Base-by-base conservation (phyloP, 192 early-diverging fungal species). In the Backusella westeae region DNA sequence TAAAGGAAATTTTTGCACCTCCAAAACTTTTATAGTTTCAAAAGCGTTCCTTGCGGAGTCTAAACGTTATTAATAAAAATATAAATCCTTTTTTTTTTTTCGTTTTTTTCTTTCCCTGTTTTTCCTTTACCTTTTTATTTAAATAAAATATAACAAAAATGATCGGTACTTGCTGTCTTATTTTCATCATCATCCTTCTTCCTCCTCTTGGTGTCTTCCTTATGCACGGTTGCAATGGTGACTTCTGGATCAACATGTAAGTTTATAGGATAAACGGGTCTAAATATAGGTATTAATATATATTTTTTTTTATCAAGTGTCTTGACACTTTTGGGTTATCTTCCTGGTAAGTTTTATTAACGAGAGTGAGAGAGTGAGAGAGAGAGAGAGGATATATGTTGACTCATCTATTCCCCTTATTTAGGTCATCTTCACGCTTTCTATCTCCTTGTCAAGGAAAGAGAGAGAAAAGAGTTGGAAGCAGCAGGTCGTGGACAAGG, bases 121-220 rank as follows among this genome's bases (percentile, higher is more conserved):
- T 69, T 69, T 29, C 56, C 53, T 12, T 39, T 39, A 12, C 6
- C 6, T 38, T 38, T 38, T 69, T 29, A 15, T 36, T 1, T 53
- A 29, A 63, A 26, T 32, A 63, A 63, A 63, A 14, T 29, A 42
- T 32, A 68, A 21, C 42, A 41, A 19, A 53, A 26, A 82, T 75
- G 69, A 65, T 77, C 39, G 80, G 75, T 10, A 76, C 77, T 49
- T 81, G 80, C 56, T 81, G 80, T 73, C 72, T 81, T 65, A 77
- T 81, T 65, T 56, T 81, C 14, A 81, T 77, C 34, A 81, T 77
- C 49, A 71, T 81, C 21, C 63, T 81, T 36, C 78, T 88, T 10
- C 87, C 87, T 32, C 87, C 87, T 69, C 74, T 88, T 17, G 87
- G 86, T 72, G 87, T 88, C 44, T 87, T 88, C 73, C 68, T 88